phyloP scores from a whole-genome alignment of 1,284 basidiomycete genomes.

The Mycena sp. region DNA sequence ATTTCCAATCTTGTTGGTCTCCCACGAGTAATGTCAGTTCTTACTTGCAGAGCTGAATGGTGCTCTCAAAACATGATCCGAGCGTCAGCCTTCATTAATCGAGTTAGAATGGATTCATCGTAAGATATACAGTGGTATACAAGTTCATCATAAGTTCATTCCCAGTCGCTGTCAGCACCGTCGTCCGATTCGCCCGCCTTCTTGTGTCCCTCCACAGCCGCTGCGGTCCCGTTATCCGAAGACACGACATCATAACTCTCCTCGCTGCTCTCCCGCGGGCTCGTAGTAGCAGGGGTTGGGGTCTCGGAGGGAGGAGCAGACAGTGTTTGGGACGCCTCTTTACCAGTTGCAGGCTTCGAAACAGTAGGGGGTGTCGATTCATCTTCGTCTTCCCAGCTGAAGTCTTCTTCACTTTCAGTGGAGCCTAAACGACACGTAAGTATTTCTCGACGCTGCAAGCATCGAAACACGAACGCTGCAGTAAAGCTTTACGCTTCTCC shows the following conservation, averaged over 20 bases:
- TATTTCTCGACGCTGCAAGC: background rate
- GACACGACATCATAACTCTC: constrained; percentile 82
- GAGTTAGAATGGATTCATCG: background rate
- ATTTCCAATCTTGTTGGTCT: no score
- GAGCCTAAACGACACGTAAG: constrained; percentile 27
- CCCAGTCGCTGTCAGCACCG: constrained; percentile 78
- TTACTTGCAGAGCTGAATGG: no score
- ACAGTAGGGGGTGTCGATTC: constrained; percentile 52
- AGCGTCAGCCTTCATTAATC: background rate
- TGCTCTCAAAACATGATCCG: no score
- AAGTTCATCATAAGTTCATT: constrained; percentile 48
- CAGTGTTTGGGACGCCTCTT: constrained; percentile 21
- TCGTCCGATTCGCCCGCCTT: constrained; percentile 49
- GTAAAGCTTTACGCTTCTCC: constrained; percentile 81
- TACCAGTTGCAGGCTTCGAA: constrained; percentile 38
- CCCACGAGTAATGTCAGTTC: no score
- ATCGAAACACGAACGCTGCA: constrained; percentile 68
- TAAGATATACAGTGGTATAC: constrained; percentile 22
- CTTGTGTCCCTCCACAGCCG: constrained; percentile 41
- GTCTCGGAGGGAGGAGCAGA: constrained; percentile 36
- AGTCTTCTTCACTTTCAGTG: constrained; percentile 75
- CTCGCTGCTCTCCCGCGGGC: constrained; percentile 73
- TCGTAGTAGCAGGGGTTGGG: constrained; percentile 49
- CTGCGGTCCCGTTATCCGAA: constrained; percentile 56
- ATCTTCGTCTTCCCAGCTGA: constrained; percentile 86